These are phyloP conservation scores for Astrephomene gubernaculifera DNA, from an alignment of 139 green algal genomes.

Conservation along the genomic window DNA sequence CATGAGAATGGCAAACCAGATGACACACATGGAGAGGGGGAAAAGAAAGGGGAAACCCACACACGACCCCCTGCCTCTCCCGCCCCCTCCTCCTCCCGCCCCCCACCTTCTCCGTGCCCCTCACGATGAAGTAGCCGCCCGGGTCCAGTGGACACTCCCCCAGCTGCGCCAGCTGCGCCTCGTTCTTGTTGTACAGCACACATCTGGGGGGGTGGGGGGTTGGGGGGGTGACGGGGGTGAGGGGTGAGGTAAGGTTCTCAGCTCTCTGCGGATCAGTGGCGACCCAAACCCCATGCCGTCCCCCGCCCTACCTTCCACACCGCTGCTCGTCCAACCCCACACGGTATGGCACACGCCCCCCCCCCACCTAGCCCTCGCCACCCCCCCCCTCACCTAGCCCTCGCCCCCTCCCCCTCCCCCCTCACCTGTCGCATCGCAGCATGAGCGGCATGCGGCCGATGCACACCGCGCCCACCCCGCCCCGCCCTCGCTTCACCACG, in stretches of 20 bases:
- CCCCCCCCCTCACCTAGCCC: no score
- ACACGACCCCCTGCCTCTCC: no score
- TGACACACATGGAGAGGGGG: no score
- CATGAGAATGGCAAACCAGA: no score
- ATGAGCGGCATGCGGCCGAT: slow-evolving; percentile 99
- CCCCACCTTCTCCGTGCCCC: slow-evolving; percentile 69
- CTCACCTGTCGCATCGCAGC: slow-evolving; percentile 91
- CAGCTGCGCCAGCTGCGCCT: slow-evolving; percentile 89
- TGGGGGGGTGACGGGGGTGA: neutral
- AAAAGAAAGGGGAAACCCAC: no score
- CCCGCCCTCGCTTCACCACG: slow-evolving; percentile 85
- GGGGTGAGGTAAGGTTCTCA: neutral
- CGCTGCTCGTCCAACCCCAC: neutral
- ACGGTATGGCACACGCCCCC: neutral
- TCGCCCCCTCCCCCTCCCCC: no score
- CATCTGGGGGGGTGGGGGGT: slow-evolving; percentile 46
- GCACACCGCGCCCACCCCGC: slow-evolving; percentile 80
- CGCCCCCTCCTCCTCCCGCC: no score
- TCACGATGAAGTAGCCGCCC: slow-evolving; percentile 98
- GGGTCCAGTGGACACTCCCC: slow-evolving; percentile 98
- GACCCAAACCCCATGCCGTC: neutral
- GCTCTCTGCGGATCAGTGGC: neutral
- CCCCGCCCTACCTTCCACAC: neutral
- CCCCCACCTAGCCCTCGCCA: neutral
- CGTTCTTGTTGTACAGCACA: slow-evolving; percentile 78